A percentile compares a stretch with the other conserved stretches of the same genome.
Evolutionary conservation across 805 yeast genomes (phyloP).

Genomic region (Hanseniaspora thailandica): DNA sequence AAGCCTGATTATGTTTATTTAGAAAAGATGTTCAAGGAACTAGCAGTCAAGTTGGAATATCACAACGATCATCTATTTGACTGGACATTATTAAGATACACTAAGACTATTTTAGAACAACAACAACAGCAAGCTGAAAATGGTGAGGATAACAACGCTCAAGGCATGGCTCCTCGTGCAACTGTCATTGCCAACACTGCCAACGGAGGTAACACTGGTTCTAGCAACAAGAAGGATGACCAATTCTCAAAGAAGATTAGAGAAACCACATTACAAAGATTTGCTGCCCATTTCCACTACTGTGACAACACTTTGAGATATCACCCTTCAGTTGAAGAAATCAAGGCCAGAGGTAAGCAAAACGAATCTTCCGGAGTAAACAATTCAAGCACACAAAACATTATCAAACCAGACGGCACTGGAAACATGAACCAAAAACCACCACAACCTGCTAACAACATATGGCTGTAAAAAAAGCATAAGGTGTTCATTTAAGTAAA

Average conservation of each 20-base stretch:
- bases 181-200: slow-evolving; percentile 18
- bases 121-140: slow-evolving; percentile 18
- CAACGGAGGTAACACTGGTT: slow-evolving; percentile 9
- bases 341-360: slow-evolving; percentile 19
- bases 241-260: slow-evolving; percentile 27
- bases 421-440: background rate
- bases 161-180: slow-evolving; percentile 15
- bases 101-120: slow-evolving; percentile 29
- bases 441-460: slow-evolving; percentile 12
- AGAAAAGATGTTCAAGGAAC: slow-evolving; percentile 79
- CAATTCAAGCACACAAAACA: background rate
- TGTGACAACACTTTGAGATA: slow-evolving; percentile 25
- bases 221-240: slow-evolving; percentile 22
- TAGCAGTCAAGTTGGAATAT: slow-evolving; percentile 77
- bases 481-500: background rate
- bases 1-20: slow-evolving; percentile 87
- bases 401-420: background rate
- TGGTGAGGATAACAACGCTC: background rate
- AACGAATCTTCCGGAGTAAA: background rate
- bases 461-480: slow-evolving; percentile 7
- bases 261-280: slow-evolving; percentile 28
- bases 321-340: slow-evolving; percentile 29
- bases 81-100: slow-evolving; percentile 61
- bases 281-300: slow-evolving; percentile 30
- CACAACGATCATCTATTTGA: slow-evolving; percentile 90